Conservation (phyloP, 1,284 basidiomycete species). For the Cronartium quercuum region DNA sequence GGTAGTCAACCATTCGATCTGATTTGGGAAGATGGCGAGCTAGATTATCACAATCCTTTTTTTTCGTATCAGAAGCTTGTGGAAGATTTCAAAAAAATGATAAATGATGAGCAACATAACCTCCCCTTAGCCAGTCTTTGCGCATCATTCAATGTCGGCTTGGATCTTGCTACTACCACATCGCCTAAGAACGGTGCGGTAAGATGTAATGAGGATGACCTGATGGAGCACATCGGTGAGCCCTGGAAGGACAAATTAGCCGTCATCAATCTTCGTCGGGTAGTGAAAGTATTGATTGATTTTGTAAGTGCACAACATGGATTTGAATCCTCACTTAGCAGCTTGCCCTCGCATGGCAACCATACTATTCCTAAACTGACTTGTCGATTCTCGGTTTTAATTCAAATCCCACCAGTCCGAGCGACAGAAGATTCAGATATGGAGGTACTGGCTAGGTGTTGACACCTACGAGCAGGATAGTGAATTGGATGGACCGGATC, state of each 20-base stretch:
- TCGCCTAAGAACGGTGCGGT: neutral
- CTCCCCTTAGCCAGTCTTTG: neutral
- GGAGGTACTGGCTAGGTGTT: neutral
- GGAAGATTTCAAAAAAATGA: neutral
- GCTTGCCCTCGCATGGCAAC: no score
- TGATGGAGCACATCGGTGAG: neutral
- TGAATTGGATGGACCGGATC: neutral
- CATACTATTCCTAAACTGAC: no score
- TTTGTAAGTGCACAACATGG: neutral
- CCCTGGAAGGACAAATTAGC: neutral
- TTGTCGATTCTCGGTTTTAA: no score
- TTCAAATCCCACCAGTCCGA: neutral
- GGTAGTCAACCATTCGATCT: neutral
- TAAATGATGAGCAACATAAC: neutral
- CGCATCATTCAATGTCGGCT: neutral
- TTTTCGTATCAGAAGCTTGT: neutral
- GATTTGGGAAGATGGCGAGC: neutral
- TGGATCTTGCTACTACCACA: neutral
- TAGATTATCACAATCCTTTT: neutral
- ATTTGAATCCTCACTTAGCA: neutral
- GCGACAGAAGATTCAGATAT: neutral
- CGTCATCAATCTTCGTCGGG: neutral
- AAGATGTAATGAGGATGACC: neutral
- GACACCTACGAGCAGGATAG: neutral
- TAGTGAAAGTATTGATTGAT: neutral